Base-by-base conservation (phyloP, 2,329 filamentous ascomycete genomes). In the Kalaharituber pfeilii region DNA sequence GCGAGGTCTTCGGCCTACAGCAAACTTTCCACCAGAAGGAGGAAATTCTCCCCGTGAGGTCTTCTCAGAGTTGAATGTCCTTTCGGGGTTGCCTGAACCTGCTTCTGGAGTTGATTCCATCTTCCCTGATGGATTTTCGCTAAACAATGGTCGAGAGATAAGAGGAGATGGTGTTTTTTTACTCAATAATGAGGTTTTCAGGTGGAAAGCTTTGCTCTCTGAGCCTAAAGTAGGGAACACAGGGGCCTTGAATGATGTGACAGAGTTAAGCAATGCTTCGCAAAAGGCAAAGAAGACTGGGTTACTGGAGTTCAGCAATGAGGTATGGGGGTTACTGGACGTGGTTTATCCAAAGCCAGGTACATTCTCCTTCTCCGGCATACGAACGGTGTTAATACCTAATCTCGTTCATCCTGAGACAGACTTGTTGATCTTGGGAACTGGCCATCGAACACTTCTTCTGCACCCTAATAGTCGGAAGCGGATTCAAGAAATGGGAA, bases 381-480 rank as follows among this genome's bases (percentile, higher is more conserved):
- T 18, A 50, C 49, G 42, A 55, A 28, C 33, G 51, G 50, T 49
- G 24, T 20, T 22, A 51, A 44, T 26, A 36, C 50, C 25, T 26
- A 2, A 22, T 29, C 11, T 30, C 29, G 27, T 11, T 25, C 49
- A 25, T 54, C 28, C 18, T 47, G 36, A 50, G 45, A 53, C 45
- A 86, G 89, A 96, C 71, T 71, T 96, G 18, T 71, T 98, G 39
- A 84, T 98, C 53, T 71, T 98, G n/a, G 91, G 91, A 1, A 77
- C 91, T 3, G 91, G 91, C 0, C 78, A 77, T 20, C 74, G 76
- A 20, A 85, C 91, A 51, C 71, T 80, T 50, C 87, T 87, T 0
- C 69, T 96, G 6, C 85, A 83, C 54, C 84, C 84, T 0, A 75
- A 79, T 62, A 85, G 86, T 44, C 80, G 82, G 62, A 74, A 74